Evolutionary conservation across 768 basidiomycete species (phyloP), one percentile per base, ranked within the genome.

Genomic region (Lactarius hengduanensis): DNA sequence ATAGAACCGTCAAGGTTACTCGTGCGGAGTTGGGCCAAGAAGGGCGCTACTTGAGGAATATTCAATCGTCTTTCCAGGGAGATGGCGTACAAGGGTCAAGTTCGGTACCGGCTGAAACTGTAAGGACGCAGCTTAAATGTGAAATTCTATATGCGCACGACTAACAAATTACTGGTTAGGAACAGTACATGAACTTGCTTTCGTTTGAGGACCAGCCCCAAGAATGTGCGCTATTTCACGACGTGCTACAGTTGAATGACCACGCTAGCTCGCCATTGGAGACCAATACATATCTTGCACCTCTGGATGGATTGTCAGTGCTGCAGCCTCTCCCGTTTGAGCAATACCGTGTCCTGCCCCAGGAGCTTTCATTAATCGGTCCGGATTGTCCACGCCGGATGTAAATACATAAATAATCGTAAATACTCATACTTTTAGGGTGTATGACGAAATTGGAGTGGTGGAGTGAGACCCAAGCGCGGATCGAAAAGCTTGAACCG

Each of bases 321-420:
- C 57, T 69, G 40, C 65, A 62, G 40, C 68, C 68, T 10, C 65
- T 69, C 50, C 65, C 68, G 18, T 69, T 69, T 50, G 65, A 66
- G 9, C 65, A 67, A 55, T 50, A 38, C n/a, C 50, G 26, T 16
- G 8, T 6, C 38, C 16, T 36, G 20, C 53, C 38, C 38, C 15
- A 63, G 47, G 56, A 36, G 22, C 20, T 57, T 65, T 15, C 59
- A 61, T 66, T 15, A 57, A 65, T 59, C 22, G n/a, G 50, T 9
- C 55, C 54, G 34, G 60, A 65, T 45, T 30, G 3, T 57, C 34
- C 54, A 10, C 15, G 9, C 36, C 7, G 38, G 34, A 53, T 22
- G 59, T 53, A n/a, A 50, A 50, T 41, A 41, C 6, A 18, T 41
- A 41, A 41, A 41, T 50, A 22, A 11, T 11, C 4, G 22, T 50